Conservation (phyloP, 176 grass and related monocot species). For the Oryza nivara region DNA sequence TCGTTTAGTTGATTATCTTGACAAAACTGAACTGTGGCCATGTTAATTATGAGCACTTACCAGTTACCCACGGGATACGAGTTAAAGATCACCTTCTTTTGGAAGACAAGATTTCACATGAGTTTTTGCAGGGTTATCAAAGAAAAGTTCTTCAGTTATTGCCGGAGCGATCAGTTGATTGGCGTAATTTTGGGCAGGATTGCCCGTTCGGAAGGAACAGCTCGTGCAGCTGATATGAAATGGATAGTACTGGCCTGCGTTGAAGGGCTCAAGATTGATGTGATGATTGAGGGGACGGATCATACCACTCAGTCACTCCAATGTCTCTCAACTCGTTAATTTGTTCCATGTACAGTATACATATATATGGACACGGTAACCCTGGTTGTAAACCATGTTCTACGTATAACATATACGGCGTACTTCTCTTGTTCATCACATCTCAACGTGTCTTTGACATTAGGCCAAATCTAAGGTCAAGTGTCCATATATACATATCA, state of each 20-base stretch:
- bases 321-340: background rate
- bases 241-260: background rate
- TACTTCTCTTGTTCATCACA: too few relatives aligned
- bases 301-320: background rate
- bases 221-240: background rate
- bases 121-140: too few relatives aligned
- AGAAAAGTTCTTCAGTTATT: background rate
- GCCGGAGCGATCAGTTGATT: background rate
- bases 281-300: slow-evolving; percentile 36
- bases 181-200: background rate
- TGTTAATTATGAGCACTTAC: background rate
- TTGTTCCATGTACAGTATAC: background rate
- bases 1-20: background rate
- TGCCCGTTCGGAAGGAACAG: background rate
- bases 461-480: background rate
- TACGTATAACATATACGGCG: too few relatives aligned
- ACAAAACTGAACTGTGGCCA: background rate
- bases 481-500: too few relatives aligned
- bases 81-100: background rate
- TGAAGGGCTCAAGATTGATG: slow-evolving; percentile 42
- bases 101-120: background rate
- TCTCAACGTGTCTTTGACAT: background rate
- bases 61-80: too few relatives aligned
- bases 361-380: background rate
- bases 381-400: too few relatives aligned